A percentile compares a stretch with the other conserved stretches of the same genome.
Conservation (phyloP, 2,329 filamentous ascomycete genomes). For the Colletotrichum gloeosporioides region DNA sequence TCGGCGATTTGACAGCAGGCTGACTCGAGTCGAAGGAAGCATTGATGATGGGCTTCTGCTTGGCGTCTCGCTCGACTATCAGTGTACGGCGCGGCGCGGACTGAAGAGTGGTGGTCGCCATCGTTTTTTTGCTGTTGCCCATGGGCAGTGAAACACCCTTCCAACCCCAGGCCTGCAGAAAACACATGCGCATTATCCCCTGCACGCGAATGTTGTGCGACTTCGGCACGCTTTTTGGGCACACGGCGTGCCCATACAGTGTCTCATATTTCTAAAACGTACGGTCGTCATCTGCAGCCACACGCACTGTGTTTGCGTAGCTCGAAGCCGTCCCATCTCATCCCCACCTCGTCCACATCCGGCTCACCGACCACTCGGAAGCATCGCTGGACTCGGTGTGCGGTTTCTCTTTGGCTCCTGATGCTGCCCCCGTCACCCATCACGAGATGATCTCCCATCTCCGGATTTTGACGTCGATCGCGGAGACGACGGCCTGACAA, state of each 20-base stretch:
- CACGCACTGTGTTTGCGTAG: slow-evolving; percentile 9
- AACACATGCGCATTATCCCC: neutral
- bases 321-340: neutral
- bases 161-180: neutral
- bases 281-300: neutral
- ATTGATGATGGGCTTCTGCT: neutral
- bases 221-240: neutral
- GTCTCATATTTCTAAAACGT: neutral
- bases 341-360: neutral
- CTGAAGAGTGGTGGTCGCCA: neutral
- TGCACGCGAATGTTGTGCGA: slow-evolving; percentile 15
- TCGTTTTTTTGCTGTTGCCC: neutral
- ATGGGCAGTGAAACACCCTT: neutral
- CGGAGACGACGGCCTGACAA: neutral
- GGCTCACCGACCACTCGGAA: neutral
- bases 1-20: neutral
- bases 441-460: slow-evolving; percentile 6
- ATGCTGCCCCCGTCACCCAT: neutral
- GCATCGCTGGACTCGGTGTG: neutral
- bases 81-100: neutral
- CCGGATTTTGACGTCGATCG: slow-evolving; percentile 3
- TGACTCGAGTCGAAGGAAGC: neutral
- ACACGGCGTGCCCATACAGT: neutral
- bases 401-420: neutral
- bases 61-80: neutral